Conservation (phyloP, 768 basidiomycete species). For the Russula foetens region DNA sequence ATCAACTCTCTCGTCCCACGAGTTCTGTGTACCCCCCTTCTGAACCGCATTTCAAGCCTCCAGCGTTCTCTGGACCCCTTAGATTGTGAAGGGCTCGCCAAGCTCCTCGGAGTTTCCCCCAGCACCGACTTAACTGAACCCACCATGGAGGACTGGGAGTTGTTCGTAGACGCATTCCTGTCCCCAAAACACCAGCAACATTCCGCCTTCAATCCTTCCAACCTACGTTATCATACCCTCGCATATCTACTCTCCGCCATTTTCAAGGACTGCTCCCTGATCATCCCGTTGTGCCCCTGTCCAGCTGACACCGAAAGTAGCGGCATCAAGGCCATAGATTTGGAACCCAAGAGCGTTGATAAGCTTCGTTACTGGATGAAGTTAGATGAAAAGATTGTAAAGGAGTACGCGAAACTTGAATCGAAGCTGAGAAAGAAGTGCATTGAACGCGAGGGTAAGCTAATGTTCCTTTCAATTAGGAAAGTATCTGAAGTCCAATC, state of each 20-base stretch:
- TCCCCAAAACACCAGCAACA: conserved; percentile 32
- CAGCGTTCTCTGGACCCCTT: conserved; percentile 13
- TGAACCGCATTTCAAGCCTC: conserved; percentile 4
- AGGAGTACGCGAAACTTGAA: conserved; percentile 29
- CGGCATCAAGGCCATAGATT: conserved; percentile 70
- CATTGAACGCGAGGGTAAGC: no score
- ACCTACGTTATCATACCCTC: conserved; percentile 55
- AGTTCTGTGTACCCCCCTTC: conserved; percentile 35
- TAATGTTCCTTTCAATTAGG: no score
- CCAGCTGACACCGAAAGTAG: conserved; percentile 20
- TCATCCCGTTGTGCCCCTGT: conserved; percentile 36
- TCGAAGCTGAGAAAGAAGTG: conserved; percentile 5
- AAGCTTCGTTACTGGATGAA: conserved; percentile 64
- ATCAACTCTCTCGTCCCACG: conserved; percentile 39
- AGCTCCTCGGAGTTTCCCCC: neutral
- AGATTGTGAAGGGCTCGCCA: conserved; percentile 16
- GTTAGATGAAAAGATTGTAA: conserved; percentile 62
- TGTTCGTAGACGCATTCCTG: conserved; percentile 50
- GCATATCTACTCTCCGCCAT: conserved; percentile 84
- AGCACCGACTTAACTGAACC: conserved; percentile 36
- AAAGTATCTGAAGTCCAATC: no score
- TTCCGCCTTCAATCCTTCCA: conserved; percentile 30
- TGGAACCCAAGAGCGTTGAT: conserved; percentile 70
- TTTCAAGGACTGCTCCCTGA: conserved; percentile 93
- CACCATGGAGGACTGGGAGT: conserved; percentile 52